Conservation (phyloP, 306 rosid genomes). For the Astragalus glycyphyllos region DNA sequence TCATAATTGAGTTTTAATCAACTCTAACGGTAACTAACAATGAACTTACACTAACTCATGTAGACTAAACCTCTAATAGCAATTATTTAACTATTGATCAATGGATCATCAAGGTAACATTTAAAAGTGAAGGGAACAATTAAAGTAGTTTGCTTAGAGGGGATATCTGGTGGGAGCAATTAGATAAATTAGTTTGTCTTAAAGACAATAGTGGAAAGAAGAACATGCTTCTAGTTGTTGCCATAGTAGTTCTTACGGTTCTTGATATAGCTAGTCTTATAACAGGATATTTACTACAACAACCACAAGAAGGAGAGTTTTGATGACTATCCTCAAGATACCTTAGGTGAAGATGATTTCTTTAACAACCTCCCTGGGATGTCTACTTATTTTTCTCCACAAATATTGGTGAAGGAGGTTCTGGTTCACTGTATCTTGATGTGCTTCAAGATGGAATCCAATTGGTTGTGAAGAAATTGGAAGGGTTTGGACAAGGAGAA, state of each 20-base stretch:
- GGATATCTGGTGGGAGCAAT: too few relatives aligned
- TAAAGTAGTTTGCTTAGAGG: too few relatives aligned
- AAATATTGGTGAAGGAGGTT: constrained; percentile 92
- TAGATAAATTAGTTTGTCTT: too few relatives aligned
- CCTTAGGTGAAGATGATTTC: constrained; percentile 80
- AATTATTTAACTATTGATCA: too few relatives aligned
- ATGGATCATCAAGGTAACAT: too few relatives aligned
- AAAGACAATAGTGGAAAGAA: constrained; percentile 45
- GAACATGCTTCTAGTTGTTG: constrained; percentile 41
- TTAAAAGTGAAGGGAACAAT: too few relatives aligned
- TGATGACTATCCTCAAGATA: constrained; percentile 45
- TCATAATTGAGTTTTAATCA: too few relatives aligned
- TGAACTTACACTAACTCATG: too few relatives aligned
- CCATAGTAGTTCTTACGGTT: constrained; percentile 49
- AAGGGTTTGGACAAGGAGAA: constrained; percentile 86
- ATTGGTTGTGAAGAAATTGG: constrained; percentile 89
- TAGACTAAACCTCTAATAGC: too few relatives aligned
- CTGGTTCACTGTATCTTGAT: constrained; percentile 89
- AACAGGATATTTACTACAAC: constrained; percentile 51
- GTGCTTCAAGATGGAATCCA: constrained; percentile 71
- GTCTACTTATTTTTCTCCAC: constrained; percentile 77
- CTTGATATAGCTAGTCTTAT: constrained; percentile 52
- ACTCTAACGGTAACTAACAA: too few relatives aligned
- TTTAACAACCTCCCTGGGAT: constrained; percentile 64
- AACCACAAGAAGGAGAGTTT: constrained; percentile 44